Evolutionary conservation across 2,329 filamentous ascomycete species (phyloP).

Genomic region (Diaporthe destruens): DNA sequence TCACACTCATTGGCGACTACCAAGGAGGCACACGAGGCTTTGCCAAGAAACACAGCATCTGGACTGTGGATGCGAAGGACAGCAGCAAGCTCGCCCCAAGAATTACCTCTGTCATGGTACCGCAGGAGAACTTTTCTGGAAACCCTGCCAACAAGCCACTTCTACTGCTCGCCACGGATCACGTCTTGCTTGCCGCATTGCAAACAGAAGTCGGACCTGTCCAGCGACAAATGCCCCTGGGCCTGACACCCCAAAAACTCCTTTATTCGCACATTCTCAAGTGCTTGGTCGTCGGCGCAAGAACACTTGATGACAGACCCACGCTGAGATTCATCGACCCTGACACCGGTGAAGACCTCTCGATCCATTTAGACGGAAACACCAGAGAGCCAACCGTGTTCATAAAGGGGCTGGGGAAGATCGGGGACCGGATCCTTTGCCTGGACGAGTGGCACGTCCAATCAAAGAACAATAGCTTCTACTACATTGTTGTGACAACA

Average conservation of each 20-base stretch:
- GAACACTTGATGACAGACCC: conserved; percentile 54
- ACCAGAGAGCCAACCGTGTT: conserved; percentile 57
- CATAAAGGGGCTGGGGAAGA: conserved; percentile 68
- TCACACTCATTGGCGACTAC: conserved; percentile 58
- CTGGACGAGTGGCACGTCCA: conserved; percentile 74
- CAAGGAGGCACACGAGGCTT: conserved; percentile 51
- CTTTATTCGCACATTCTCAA: conserved; percentile 67
- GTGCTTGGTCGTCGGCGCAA: conserved; percentile 66
- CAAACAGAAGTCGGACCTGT: conserved; percentile 60
- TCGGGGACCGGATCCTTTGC: conserved; percentile 70
- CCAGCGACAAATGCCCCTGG: conserved; percentile 61
- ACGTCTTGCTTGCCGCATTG: conserved; percentile 67
- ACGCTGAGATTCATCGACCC: conserved; percentile 70
- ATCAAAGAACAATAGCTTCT: conserved; percentile 69
- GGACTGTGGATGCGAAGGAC: conserved; percentile 64
- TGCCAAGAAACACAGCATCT: conserved; percentile 60
- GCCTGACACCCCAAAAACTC: conserved; percentile 63
- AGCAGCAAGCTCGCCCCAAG: conserved; percentile 59
- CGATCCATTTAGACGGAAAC: conserved; percentile 51
- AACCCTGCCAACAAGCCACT: conserved; percentile 57
- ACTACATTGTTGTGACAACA: conserved; percentile 73
- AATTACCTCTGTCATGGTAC: conserved; percentile 61
- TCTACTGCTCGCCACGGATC: conserved; percentile 63
- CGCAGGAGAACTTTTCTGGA: conserved; percentile 56
- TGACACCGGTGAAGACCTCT: conserved; percentile 65